A percentile compares a stretch with the other conserved stretches of the same genome.
Evolutionary conservation across 192 early-diverging fungal genomes (phyloP).

Genomic region (Rhizophagus prolifer): DNA sequence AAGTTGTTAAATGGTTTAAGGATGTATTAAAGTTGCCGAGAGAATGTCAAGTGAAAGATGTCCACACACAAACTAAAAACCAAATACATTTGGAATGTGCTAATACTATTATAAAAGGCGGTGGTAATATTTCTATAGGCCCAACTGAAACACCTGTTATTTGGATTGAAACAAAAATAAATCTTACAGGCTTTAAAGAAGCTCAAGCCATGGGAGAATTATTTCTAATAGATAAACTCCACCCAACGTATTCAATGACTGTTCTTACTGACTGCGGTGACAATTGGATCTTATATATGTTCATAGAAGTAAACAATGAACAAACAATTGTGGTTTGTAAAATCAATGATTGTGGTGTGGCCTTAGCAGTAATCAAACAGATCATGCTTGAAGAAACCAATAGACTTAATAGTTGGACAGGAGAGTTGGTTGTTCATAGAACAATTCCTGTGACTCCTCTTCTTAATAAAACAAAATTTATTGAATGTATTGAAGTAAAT

Average conservation of each 20-base stretch:
- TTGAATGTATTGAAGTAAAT: not conserved
- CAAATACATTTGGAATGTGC: not conserved
- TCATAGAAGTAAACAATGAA: not conserved
- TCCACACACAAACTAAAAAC: not conserved
- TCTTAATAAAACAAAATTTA: not conserved
- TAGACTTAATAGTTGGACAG: not conserved
- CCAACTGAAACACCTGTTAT: not conserved
- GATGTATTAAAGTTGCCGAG: not conserved
- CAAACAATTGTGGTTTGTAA: not conserved
- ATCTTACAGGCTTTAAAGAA: not conserved
- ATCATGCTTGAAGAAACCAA: not conserved
- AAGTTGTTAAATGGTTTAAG: conserved; percentile 18
- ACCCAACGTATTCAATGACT: not conserved
- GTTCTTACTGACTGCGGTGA: not conserved
- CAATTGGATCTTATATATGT: not conserved
- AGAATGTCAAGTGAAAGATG: not conserved
- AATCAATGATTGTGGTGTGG: not conserved
- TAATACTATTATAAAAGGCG: too few relatives aligned
- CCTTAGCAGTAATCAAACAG: conserved; percentile 8
- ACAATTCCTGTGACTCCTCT: not conserved
- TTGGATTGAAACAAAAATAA: conserved; percentile 16
- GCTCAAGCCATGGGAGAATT: not conserved
- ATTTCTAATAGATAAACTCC: not conserved
- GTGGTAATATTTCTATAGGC: too few relatives aligned
- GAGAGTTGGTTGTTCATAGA: not conserved